phyloP scores from a whole-genome alignment of 2,329 filamentous ascomycete species.

The Acarospora socialis region DNA sequence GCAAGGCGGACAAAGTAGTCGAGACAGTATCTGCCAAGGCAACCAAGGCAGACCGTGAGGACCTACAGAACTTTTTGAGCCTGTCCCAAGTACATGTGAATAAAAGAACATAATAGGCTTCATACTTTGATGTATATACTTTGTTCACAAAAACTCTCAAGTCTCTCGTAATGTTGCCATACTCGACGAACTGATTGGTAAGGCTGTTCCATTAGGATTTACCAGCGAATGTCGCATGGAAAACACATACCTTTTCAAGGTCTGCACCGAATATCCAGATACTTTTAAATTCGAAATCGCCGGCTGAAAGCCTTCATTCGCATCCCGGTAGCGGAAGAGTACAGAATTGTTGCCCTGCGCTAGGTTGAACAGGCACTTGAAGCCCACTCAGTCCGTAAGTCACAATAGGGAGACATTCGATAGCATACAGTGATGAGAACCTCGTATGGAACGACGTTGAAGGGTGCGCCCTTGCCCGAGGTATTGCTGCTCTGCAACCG shows the following conservation, averaged over 20 bases:
- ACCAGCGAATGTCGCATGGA: too few relatives aligned
- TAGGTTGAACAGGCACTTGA: too few relatives aligned
- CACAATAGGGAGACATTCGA: too few relatives aligned
- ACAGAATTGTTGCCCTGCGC: too few relatives aligned
- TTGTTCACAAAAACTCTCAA: slow-evolving; percentile 4
- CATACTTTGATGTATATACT: slow-evolving; percentile 2
- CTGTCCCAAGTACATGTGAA: not conserved
- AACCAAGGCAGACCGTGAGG: slow-evolving; percentile 3
- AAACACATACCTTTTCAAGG: slow-evolving; percentile 2
- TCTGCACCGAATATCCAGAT: slow-evolving; percentile 8
- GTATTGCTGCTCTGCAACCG: too few relatives aligned
- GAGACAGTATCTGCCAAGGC: slow-evolving; percentile 8
- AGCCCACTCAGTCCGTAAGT: too few relatives aligned
- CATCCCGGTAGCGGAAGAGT: slow-evolving; percentile 8
- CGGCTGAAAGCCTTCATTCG: slow-evolving; percentile 5
- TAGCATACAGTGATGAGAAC: too few relatives aligned
- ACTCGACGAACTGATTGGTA: slow-evolving; percentile 3
- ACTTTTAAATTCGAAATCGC: slow-evolving; percentile 6
- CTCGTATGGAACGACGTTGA: too few relatives aligned
- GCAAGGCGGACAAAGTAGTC: slow-evolving; percentile 3
- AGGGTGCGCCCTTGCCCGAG: too few relatives aligned
- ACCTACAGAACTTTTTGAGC: too few relatives aligned
- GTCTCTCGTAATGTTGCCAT: slow-evolving; percentile 10
- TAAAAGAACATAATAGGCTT: not conserved
- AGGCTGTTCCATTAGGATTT: too few relatives aligned